Conservation (phyloP, 768 basidiomycete genomes). For the Lenzites betulinus region DNA sequence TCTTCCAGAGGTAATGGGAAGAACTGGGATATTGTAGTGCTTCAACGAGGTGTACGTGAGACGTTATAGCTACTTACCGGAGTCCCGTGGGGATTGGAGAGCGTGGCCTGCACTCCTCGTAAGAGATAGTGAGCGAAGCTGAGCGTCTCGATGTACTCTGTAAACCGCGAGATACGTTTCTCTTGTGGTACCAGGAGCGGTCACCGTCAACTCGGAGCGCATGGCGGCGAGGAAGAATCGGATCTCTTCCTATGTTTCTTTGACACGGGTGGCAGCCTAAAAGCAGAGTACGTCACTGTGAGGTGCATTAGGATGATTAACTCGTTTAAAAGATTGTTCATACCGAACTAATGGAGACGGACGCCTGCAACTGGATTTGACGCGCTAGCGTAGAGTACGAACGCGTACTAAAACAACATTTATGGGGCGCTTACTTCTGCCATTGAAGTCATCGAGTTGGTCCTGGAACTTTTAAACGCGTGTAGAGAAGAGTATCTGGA, state of each 20-base stretch:
- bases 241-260: slow-evolving; percentile 67
- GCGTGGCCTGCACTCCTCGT: slow-evolving; percentile 63
- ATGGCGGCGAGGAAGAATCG: slow-evolving; percentile 63
- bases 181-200: slow-evolving; percentile 77
- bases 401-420: too few species aligned
- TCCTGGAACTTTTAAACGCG: slow-evolving; percentile 61
- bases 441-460: slow-evolving; percentile 81
- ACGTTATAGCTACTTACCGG: slow-evolving; percentile 49
- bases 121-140: slow-evolving; percentile 88
- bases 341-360: slow-evolving; percentile 58
- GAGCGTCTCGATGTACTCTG: slow-evolving; percentile 95
- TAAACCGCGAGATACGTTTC: slow-evolving; percentile 74
- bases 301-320: slow-evolving; percentile 92
- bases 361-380: too few species aligned
- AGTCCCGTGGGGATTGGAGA: slow-evolving; percentile 61
- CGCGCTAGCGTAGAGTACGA: too few species aligned
- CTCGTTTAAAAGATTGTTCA: slow-evolving; percentile 91
- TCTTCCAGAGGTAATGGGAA: slow-evolving; percentile 78
- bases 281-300: slow-evolving; percentile 47
- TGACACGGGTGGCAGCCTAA: slow-evolving; percentile 52
- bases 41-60: not conserved
- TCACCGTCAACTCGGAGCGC: slow-evolving; percentile 63
- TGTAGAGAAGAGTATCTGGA: slow-evolving; percentile 28
- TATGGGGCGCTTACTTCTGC: slow-evolving; percentile 87
- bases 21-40: slow-evolving; percentile 52